Conservation (phyloP, 805 yeast genomes). For the Lipomyces kockii region DNA sequence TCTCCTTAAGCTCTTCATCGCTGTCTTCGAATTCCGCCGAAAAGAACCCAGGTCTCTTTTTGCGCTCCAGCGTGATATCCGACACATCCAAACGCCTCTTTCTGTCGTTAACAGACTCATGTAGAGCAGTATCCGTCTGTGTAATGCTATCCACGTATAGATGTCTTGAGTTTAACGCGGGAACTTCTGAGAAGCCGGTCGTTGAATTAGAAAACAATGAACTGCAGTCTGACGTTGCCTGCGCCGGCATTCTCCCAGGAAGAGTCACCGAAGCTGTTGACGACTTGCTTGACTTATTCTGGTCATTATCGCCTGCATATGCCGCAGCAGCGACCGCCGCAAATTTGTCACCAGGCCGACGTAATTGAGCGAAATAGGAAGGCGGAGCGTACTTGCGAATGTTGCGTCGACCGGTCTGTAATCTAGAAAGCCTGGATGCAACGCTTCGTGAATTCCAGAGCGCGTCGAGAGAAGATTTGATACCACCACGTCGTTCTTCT, state of each 20-base stretch:
- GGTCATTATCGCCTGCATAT: neutral
- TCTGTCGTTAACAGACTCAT: neutral
- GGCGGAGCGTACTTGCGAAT: slow-evolving; percentile 15
- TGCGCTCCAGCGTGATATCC: slow-evolving; percentile 40
- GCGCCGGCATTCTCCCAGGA: neutral
- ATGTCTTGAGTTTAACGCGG: neutral
- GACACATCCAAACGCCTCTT: slow-evolving; percentile 37
- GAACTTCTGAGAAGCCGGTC: neutral
- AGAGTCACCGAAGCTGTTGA: neutral
- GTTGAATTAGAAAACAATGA: neutral
- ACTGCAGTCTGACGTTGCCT: neutral
- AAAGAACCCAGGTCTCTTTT: slow-evolving; percentile 44
- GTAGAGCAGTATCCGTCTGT: slow-evolving; percentile 21
- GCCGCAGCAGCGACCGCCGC: neutral
- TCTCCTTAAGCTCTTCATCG: slow-evolving; percentile 37
- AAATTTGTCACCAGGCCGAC: neutral
- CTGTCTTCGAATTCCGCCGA: slow-evolving; percentile 45
- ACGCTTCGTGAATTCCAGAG: neutral
- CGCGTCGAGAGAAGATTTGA: neutral
- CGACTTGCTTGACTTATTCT: neutral
- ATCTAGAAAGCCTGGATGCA: slow-evolving; percentile 4
- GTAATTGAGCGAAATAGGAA: slow-evolving; percentile 5
- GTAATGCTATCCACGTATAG: slow-evolving; percentile 30
- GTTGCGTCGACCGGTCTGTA: slow-evolving; percentile 1
- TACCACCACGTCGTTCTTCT: neutral